Evolutionary conservation across 768 basidiomycete species (phyloP), one percentile per base, ranked within the genome.

Genomic region (Lactarius evosmus): DNA sequence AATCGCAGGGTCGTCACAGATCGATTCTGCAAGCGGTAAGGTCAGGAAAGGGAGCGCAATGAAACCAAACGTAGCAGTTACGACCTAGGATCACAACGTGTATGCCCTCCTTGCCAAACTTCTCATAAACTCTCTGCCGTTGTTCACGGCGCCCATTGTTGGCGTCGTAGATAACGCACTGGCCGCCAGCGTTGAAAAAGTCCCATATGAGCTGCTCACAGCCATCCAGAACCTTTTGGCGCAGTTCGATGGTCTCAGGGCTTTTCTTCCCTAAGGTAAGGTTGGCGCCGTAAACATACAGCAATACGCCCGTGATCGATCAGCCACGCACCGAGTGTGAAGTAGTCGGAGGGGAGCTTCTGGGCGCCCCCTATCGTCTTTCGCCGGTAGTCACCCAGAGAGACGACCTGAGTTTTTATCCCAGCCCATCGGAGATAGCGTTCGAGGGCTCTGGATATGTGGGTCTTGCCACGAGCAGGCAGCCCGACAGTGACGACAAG

Each of bases 391-490:
- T 99, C 97, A 25, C 97, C 97, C 11, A 99, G 79, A 7, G 94
- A 95, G 61, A 98, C 87, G 59, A 98, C 97, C 67, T 89, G 85
- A 0, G 94, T 96, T 76, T 96, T 98, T 59, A 99, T 92, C 33
- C 97, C 97, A 75, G 93, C 91, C 97, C 97, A 99, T 74, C 94
- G 83, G 1, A 99, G 83, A 75, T 99, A 99, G n/a, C 97, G 86
- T 74, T 98, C 96, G 14, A 98, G 82, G 7, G 96, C 88, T 41
- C 95, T 84, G 1, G 95, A 96, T 61, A 98, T 93, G 74, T 99
- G 97, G 0, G 97, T 99, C 78, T 97, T 97, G 36, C 95, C 94
- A 58, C 94, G 85, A 1, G 96, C 95, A 51, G 95, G 95, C 3
- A 98, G 81, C 9, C 96, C 96, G 60, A 98, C 89, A 22, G 95